These are phyloP conservation scores for Trebouxia sp. DNA, from an alignment of 139 green algal species.

Conservation along the genomic window DNA sequence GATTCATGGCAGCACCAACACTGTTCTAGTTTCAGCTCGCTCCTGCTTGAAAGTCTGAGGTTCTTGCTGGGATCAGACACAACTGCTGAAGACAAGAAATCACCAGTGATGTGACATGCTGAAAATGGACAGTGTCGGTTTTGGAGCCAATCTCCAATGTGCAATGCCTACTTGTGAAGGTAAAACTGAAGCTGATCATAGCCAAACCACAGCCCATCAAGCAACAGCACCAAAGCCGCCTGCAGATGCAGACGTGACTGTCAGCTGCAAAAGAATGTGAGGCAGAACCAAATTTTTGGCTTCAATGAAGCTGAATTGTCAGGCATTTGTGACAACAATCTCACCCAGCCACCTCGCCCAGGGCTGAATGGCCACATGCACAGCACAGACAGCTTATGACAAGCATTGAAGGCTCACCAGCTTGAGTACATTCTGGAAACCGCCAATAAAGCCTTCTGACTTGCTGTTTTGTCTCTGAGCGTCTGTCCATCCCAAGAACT, in stretches of 20 bases:
- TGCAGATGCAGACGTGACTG: background rate
- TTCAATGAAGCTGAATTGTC: no score
- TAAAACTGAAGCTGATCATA: conserved; percentile 28
- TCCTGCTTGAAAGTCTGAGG: no score
- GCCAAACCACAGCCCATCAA: conserved; percentile 32
- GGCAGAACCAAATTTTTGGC: no score
- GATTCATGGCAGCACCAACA: no score
- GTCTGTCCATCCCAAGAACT: conserved; percentile 86
- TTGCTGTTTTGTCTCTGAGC: conserved; percentile 70
- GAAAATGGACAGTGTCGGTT: no score
- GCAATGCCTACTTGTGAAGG: background rate
- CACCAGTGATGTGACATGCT: no score
- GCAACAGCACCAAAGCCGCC: conserved; percentile 10
- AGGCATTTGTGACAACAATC: background rate
- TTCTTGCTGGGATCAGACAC: no score
- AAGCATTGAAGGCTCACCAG: background rate
- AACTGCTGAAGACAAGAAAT: no score
- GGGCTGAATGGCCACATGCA: background rate
- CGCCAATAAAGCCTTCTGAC: conserved; percentile 44
- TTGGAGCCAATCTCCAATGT: background rate
- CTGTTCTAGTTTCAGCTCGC: no score
- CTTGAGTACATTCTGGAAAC: conserved; percentile 55
- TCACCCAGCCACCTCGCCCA: background rate
- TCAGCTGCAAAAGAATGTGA: no score
- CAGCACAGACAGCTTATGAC: background rate